Evolutionary conservation across 2,329 filamentous ascomycete species (phyloP).

Genomic region (Neopestalotiopsis sp.): DNA sequence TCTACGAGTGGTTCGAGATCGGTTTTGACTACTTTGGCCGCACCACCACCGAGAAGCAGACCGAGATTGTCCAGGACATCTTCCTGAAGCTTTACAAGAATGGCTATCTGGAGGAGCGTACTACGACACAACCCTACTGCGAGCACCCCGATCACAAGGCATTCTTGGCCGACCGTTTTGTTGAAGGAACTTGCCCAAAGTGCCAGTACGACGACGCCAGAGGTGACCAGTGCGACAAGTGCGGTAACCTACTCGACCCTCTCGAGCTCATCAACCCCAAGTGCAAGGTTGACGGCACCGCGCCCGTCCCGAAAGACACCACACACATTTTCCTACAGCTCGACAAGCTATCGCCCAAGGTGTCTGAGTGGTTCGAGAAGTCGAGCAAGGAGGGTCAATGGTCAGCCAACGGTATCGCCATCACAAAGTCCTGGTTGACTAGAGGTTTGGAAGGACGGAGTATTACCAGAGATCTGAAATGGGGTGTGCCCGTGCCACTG

Average conservation of each 20-base stretch:
- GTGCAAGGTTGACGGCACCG: constrained; percentile 89
- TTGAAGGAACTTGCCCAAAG: constrained; percentile 79
- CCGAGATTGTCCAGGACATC: constrained; percentile 89
- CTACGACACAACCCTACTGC: constrained; percentile 90
- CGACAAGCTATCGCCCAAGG: constrained; percentile 79
- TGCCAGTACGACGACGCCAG: constrained; percentile 73
- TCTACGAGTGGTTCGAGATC: constrained; percentile 90
- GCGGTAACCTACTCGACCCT: constrained; percentile 40
- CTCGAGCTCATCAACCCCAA: constrained; percentile 75
- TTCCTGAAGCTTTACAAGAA: constrained; percentile 89
- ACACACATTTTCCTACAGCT: constrained; percentile 91
- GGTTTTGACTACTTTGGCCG: constrained; percentile 94
- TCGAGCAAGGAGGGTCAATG: constrained; percentile 77
- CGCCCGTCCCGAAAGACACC: constrained; percentile 79
- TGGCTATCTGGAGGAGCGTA: constrained; percentile 84
- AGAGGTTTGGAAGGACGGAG: constrained; percentile 85
- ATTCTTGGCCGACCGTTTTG: constrained; percentile 86
- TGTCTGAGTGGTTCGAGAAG: constrained; percentile 79
- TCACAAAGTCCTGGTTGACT: constrained; percentile 81
- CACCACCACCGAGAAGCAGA: constrained; percentile 87
- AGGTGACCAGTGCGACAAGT: constrained; percentile 41
- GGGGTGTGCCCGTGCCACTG: constrained; percentile 71
- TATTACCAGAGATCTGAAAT: constrained; percentile 91
- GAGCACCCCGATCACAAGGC: constrained; percentile 66
- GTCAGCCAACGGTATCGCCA: constrained; percentile 76